Evolutionary conservation across 345 rosid species (phyloP).

Genomic region (Sisymbrium irio): DNA sequence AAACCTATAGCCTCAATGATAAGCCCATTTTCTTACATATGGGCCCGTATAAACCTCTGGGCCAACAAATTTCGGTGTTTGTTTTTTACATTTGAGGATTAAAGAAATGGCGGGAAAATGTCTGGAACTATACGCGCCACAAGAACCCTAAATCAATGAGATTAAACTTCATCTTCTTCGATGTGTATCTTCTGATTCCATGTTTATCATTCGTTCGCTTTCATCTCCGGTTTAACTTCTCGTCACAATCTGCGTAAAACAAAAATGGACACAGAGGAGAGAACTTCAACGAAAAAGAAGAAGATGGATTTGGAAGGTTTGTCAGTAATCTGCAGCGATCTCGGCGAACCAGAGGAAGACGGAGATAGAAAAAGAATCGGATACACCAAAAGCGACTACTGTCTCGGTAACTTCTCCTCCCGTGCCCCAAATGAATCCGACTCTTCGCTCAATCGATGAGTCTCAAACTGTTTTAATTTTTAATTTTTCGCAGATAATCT

Average conservation of each 20-base stretch:
- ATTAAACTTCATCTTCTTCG: background rate
- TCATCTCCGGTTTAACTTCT: background rate
- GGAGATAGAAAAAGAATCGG: constrained; percentile 47
- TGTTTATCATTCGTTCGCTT: background rate
- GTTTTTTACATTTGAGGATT: background rate
- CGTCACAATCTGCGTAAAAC: background rate
- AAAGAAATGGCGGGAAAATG: constrained; percentile 32
- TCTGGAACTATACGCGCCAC: constrained; percentile 24
- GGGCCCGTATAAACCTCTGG: background rate
- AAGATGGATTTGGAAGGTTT: constrained; percentile 59
- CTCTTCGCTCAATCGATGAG: background rate
- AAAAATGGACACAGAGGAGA: constrained; percentile 35
- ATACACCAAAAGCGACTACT: constrained; percentile 56
- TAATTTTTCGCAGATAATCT: constrained; percentile 49
- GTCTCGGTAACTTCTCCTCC: constrained; percentile 44
- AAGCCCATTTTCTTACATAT: background rate
- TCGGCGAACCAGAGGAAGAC: constrained; percentile 59
- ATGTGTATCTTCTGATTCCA: background rate
- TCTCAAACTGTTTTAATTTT: background rate
- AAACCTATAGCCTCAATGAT: no score
- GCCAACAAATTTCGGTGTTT: background rate
- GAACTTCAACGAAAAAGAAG: constrained; percentile 22
- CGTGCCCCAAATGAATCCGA: background rate
- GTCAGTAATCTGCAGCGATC: constrained; percentile 66
- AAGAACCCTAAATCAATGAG: constrained; percentile 32